Percentiles rank a stretch among this genome's conserved stretches.
Evolutionary conservation across 805 yeast genomes (phyloP).

Genomic region (Zygoascus ofunaensis): DNA sequence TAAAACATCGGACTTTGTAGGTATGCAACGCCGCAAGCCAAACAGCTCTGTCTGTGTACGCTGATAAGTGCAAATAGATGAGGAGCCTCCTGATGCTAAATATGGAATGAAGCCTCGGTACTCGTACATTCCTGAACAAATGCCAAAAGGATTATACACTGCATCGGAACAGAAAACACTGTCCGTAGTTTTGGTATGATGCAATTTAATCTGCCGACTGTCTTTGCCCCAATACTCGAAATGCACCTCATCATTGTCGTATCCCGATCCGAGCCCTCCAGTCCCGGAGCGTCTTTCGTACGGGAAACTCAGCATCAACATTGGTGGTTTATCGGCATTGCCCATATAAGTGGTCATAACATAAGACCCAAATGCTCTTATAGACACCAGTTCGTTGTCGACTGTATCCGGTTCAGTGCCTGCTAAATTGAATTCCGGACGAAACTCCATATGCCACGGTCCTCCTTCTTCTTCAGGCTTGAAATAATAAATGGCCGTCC

Average conservation of each 20-base stretch:
- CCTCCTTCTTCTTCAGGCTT: background rate
- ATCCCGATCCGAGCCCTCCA: no score
- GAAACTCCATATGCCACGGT: background rate
- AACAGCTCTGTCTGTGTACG: background rate
- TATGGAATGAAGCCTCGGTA: background rate
- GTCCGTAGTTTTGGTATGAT: background rate
- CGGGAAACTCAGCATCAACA: no score
- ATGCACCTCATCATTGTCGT: no score
- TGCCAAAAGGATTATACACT: background rate
- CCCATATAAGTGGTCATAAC: background rate
- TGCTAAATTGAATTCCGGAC: background rate
- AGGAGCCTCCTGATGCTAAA: background rate
- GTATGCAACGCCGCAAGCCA: slow-evolving; percentile 3
- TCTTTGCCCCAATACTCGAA: no score
- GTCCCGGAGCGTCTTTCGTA: no score
- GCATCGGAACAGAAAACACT: background rate
- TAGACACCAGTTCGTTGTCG: background rate
- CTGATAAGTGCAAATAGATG: background rate
- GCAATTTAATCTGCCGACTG: no score
- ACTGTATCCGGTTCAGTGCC: no score
- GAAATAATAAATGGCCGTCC: background rate
- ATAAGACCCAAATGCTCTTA: background rate
- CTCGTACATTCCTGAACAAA: background rate
- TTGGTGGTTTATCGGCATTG: no score
- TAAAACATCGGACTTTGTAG: slow-evolving; percentile 10